A percentile compares a stretch with the other conserved stretches of the same genome.
Conservation (phyloP, 768 basidiomycete species). For the Kwoniella pini region DNA sequence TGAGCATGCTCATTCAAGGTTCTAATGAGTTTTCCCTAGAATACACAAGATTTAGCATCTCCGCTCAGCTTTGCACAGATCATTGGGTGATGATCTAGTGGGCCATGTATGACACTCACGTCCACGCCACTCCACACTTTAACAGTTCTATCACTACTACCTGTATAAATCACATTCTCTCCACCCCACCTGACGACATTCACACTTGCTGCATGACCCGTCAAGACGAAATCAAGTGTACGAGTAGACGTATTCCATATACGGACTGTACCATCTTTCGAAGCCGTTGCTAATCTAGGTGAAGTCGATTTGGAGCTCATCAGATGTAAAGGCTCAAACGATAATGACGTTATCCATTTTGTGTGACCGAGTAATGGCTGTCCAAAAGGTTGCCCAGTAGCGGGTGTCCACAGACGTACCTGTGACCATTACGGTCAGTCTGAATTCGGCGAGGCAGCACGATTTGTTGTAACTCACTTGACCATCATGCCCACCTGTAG, state of each 20-base stretch:
- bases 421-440: constrained; percentile 31
- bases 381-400: constrained; percentile 81
- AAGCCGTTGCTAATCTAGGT: constrained; percentile 88
- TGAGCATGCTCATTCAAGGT: constrained; percentile 94
- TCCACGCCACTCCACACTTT: constrained; percentile 88
- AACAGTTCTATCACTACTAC: constrained; percentile 89
- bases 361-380: constrained; percentile 88
- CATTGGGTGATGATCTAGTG: too few species aligned
- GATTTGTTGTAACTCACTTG: constrained; percentile 61
- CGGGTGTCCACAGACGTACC: constrained; percentile 90
- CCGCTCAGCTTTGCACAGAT: too few species aligned
- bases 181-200: constrained; percentile 98
- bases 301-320: constrained; percentile 59
- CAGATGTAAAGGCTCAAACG: constrained; percentile 97
- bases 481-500: constrained; percentile 92
- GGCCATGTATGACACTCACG: constrained; percentile 59
- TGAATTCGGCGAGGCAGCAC: background rate
- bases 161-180: constrained; percentile 86
- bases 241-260: constrained; percentile 81
- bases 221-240: constrained; percentile 75
- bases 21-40: constrained; percentile 78
- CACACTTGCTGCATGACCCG: constrained; percentile 90
- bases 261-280: constrained; percentile 94
- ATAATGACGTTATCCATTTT: constrained; percentile 92
- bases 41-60: background rate